Conservation (phyloP, 2,329 filamentous ascomycete species). For the Bipolaris bicolor region DNA sequence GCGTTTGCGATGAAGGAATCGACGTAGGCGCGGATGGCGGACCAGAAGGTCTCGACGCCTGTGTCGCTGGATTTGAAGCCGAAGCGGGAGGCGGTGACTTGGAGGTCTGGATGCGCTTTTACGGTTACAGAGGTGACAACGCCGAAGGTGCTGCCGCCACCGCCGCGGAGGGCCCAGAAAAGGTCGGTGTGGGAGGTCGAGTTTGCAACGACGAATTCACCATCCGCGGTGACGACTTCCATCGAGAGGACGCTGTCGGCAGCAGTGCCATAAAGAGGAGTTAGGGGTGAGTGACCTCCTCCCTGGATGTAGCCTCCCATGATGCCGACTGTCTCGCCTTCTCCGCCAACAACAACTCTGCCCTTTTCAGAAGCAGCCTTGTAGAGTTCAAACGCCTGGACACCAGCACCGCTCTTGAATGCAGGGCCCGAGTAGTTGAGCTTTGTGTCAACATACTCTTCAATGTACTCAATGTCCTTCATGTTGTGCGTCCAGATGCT, state of each 20-base stretch:
- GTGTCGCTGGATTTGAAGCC: slow-evolving; percentile 40
- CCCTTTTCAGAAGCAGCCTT: slow-evolving; percentile 56
- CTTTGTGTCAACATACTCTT: slow-evolving; percentile 40
- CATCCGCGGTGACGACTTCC: slow-evolving; percentile 43
- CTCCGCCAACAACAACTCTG: slow-evolving; percentile 60
- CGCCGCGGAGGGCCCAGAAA: slow-evolving; percentile 47
- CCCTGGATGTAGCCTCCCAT: slow-evolving; percentile 54
- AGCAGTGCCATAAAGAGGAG: slow-evolving; percentile 51
- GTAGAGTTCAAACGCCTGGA: slow-evolving; percentile 62
- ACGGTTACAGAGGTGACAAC: slow-evolving; percentile 44
- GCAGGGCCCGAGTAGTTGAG: slow-evolving; percentile 55
- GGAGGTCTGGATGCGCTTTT: slow-evolving; percentile 42
- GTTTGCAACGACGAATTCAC: slow-evolving; percentile 39
- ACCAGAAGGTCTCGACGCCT: slow-evolving; percentile 47
- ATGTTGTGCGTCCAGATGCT: slow-evolving; percentile 49
- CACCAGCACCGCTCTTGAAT: slow-evolving; percentile 62
- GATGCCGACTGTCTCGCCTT: slow-evolving; percentile 58
- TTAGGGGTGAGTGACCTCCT: slow-evolving; percentile 63
- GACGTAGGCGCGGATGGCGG: slow-evolving; percentile 36
- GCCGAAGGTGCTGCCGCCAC: slow-evolving; percentile 45
- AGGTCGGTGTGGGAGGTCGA: slow-evolving; percentile 41
- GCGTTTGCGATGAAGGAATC: slow-evolving; percentile 45
- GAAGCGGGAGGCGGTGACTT: slow-evolving; percentile 41
- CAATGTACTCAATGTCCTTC: slow-evolving; percentile 45
- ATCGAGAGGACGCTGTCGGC: slow-evolving; percentile 47